These are phyloP conservation scores for Yamadazyma sp. DNA, from an alignment of 1,139 yeast species.

Conservation along the genomic window DNA sequence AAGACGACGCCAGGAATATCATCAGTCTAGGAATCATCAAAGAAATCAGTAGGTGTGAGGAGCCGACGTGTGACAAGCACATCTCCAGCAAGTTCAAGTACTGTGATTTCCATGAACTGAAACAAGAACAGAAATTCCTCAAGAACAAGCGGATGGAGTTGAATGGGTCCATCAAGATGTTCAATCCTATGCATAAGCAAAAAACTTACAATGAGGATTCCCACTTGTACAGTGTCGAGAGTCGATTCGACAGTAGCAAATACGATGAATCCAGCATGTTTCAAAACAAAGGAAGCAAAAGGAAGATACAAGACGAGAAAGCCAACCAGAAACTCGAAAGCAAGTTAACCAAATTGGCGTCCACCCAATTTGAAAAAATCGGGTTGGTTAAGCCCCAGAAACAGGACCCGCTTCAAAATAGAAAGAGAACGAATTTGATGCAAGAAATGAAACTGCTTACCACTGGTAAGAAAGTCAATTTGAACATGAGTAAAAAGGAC, in stretches of 20 bases:
- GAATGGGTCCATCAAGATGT: slow-evolving; percentile 55
- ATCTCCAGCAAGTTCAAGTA: slow-evolving; percentile 12
- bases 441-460: slow-evolving; percentile 9
- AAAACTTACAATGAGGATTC: slow-evolving; percentile 30
- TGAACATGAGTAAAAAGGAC: slow-evolving; percentile 16
- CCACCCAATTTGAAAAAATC: slow-evolving; percentile 13
- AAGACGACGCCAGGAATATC: slow-evolving; percentile 50
- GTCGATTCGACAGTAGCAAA: slow-evolving; percentile 20
- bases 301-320: slow-evolving; percentile 31
- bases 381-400: slow-evolving; percentile 13
- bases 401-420: background rate
- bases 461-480: slow-evolving; percentile 12
- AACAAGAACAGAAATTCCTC: slow-evolving; percentile 15
- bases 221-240: slow-evolving; percentile 16
- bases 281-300: slow-evolving; percentile 33
- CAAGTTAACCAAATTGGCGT: slow-evolving; percentile 23
- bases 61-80: slow-evolving; percentile 46
- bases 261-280: slow-evolving; percentile 49
- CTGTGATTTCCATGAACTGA: slow-evolving; percentile 18
- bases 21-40: slow-evolving; percentile 74
- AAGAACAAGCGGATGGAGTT: slow-evolving; percentile 65
- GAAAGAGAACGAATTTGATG: slow-evolving; percentile 4
- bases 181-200: slow-evolving; percentile 27
- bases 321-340: slow-evolving; percentile 36
- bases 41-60: slow-evolving; percentile 64